These are phyloP conservation scores for Lophiostoma macrostomum DNA, from an alignment of 495 filamentous ascomycete genomes.

Conservation along the genomic window DNA sequence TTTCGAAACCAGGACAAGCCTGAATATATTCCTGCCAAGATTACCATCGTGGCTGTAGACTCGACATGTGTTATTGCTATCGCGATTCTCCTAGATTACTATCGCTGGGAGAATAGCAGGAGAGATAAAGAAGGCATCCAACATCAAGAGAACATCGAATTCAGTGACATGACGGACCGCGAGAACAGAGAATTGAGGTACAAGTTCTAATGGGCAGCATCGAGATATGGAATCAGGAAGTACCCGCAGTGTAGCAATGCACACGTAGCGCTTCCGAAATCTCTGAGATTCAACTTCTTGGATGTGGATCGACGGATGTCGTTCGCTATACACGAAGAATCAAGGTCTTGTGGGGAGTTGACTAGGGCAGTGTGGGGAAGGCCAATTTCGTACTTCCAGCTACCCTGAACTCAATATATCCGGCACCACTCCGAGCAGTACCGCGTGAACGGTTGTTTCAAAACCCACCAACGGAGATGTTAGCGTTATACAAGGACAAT, in stretches of 20 bases:
- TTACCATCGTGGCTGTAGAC: slow-evolving; percentile 12
- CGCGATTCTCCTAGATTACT: not conserved
- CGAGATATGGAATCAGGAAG: too few relatives aligned
- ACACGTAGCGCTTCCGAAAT: not conserved
- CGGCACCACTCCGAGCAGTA: too few relatives aligned
- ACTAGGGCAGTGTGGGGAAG: too few relatives aligned
- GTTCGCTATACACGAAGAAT: too few relatives aligned
- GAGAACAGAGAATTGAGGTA: slow-evolving; percentile 19
- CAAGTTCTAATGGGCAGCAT: slow-evolving; percentile 9
- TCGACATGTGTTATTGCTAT: not conserved
- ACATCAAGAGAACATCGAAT: slow-evolving; percentile 11
- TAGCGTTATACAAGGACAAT: too few relatives aligned
- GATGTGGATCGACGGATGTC: too few relatives aligned
- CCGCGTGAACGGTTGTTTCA: too few relatives aligned
- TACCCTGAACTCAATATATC: too few relatives aligned
- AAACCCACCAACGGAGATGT: too few relatives aligned
- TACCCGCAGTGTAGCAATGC: not conserved
- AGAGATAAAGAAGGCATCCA: not conserved
- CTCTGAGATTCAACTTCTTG: not conserved
- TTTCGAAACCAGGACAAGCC: slow-evolving; percentile 57
- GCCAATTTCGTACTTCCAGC: too few relatives aligned
- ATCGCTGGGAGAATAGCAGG: slow-evolving; percentile 9
- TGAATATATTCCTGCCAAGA: slow-evolving; percentile 12
- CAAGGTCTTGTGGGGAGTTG: too few relatives aligned
- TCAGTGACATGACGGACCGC: slow-evolving; percentile 18